A percentile compares a stretch with the other conserved stretches of the same genome.
These are phyloP conservation scores for Mortierella sp. DNA, from an alignment of 371 early-diverging fungal species.

Conservation along the genomic window DNA sequence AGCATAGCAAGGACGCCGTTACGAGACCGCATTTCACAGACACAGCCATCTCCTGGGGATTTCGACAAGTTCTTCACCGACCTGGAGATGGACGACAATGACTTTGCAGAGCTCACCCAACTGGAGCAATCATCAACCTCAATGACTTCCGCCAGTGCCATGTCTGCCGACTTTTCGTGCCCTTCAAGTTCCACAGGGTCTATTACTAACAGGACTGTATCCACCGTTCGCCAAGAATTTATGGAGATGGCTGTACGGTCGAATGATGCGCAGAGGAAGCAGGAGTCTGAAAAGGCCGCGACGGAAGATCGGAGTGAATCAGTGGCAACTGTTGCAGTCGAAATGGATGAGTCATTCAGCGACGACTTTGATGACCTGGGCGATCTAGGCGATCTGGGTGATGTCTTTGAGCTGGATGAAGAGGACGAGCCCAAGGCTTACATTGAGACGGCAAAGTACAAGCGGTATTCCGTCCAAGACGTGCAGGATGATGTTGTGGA, in stretches of 20 bases:
- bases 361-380: slow-evolving; percentile 37
- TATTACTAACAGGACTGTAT: background rate
- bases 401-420: slow-evolving; percentile 38
- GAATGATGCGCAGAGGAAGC: background rate
- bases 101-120: slow-evolving; percentile 42
- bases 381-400: slow-evolving; percentile 25
- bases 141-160: slow-evolving; percentile 9
- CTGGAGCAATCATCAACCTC: slow-evolving; percentile 27
- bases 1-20: slow-evolving; percentile 15
- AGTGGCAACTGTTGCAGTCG: background rate
- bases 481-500: slow-evolving; percentile 10
- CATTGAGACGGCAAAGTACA: slow-evolving; percentile 25
- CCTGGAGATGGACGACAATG: slow-evolving; percentile 39
- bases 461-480: slow-evolving; percentile 17
- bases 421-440: background rate
- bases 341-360: background rate
- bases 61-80: slow-evolving; percentile 44
- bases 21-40: background rate
- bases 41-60: slow-evolving; percentile 36
- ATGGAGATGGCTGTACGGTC: background rate
- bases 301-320: background rate
- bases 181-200: slow-evolving; percentile 10
- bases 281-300: background rate
- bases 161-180: background rate
- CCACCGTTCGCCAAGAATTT: background rate